Conservation (phyloP, 495 filamentous ascomycete genomes). For the Talaromyces liani region DNA sequence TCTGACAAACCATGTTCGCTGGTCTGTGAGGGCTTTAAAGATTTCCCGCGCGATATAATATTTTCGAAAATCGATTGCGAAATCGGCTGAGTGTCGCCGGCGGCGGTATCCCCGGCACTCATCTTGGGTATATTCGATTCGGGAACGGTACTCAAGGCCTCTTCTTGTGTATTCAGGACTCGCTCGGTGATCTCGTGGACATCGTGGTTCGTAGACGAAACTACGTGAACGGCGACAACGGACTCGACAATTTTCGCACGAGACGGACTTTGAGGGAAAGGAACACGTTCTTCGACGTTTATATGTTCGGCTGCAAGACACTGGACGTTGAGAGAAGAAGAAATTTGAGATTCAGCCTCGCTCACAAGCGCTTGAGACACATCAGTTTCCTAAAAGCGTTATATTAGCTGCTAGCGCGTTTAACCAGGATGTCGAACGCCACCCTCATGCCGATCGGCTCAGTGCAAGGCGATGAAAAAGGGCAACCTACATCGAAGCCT, state of each 20-base stretch:
- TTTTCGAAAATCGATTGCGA: conserved; percentile 47
- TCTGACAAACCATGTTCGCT: conserved; percentile 16
- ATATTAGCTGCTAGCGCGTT: conserved; percentile 8
- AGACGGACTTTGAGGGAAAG: not conserved
- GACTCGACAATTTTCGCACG: not conserved
- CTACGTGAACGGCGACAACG: not conserved
- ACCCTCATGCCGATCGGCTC: not conserved
- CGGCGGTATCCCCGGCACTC: conserved; percentile 24
- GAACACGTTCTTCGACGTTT: not conserved
- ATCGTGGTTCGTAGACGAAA: not conserved
- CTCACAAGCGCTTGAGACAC: conserved; percentile 2
- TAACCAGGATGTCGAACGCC: conserved; percentile 5
- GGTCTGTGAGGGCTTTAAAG: conserved; percentile 2
- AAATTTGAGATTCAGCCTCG: conserved; percentile 8
- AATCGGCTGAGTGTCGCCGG: conserved; percentile 45
- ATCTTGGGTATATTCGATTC: conserved; percentile 20
- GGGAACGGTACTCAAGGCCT: conserved; percentile 3
- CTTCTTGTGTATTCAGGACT: not conserved
- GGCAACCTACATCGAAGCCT: conserved; percentile 29
- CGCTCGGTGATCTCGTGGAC: not conserved
- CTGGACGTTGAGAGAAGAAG: not conserved
- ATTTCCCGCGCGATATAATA: conserved; percentile 28
- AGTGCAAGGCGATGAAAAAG: not conserved
- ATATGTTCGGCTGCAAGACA: not conserved
- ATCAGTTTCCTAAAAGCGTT: conserved; percentile 11